These are phyloP conservation scores for Hypoxylon rubiginosum DNA, from an alignment of 2,329 filamentous ascomycete genomes.

Conservation along the genomic window DNA sequence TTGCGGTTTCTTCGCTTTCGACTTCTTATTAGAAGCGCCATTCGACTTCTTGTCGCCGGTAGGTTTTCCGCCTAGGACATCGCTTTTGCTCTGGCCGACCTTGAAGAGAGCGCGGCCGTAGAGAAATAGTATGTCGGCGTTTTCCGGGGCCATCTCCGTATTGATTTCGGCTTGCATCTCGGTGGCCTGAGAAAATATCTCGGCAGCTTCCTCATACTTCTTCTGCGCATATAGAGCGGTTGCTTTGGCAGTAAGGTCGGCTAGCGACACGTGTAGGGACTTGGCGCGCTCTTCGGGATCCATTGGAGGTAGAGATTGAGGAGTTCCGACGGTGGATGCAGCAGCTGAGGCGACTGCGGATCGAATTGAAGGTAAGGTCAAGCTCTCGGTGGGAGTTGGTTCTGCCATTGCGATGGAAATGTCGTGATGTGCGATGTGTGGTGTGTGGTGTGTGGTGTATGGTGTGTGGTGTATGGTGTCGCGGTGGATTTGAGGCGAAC, in stretches of 20 bases:
- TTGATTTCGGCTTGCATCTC: conserved; percentile 92
- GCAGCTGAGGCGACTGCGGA: conserved; percentile 49
- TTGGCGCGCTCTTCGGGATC: conserved; percentile 61
- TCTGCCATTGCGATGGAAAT: conserved; percentile 49
- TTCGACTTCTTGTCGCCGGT: conserved; percentile 66
- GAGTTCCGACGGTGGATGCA: conserved; percentile 46
- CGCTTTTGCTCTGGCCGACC: conserved; percentile 92
- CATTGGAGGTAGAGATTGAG: conserved; percentile 52
- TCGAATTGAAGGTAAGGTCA: conserved; percentile 47
- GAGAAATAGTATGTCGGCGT: conserved; percentile 92
- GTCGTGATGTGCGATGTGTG: conserved; percentile 12
- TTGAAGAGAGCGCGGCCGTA: conserved; percentile 96
- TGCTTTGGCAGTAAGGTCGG: conserved; percentile 83
- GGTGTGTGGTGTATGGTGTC: background rate
- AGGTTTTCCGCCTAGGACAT: conserved; percentile 89
- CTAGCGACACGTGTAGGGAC: conserved; percentile 74
- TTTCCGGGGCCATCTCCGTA: conserved; percentile 90
- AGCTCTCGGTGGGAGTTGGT: conserved; percentile 48
- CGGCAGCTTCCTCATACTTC: conserved; percentile 86
- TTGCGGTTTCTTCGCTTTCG: conserved; percentile 56
- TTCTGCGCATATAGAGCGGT: conserved; percentile 89
- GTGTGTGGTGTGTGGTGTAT: background rate
- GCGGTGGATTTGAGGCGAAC: background rate
- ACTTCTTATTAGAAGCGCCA: conserved; percentile 55
- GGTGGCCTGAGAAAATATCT: conserved; percentile 88